Evolutionary conservation across 495 filamentous ascomycete genomes (phyloP), one percentile per base, ranked within the genome.

Genomic region (Trichoderma virens): DNA sequence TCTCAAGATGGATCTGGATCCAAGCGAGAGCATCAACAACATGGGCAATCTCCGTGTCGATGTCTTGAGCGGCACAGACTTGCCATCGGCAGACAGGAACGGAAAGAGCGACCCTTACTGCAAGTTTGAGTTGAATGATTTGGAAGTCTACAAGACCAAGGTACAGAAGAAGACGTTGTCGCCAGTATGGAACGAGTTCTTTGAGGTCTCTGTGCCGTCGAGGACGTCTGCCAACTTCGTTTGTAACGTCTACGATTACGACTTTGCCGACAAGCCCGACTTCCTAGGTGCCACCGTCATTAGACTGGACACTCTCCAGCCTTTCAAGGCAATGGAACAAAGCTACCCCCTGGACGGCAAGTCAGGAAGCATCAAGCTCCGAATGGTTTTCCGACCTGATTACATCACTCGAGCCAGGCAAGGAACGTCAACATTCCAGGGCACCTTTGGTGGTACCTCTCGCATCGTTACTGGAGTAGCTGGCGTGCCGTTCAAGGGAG

Each of bases 11-110:
- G 82, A 83, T 63, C 89, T 99, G 62, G 92, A 98, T 70, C 91
- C 93, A 2, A 89, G 83, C 68, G 94, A 99, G 76, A 95, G 90
- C 73, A 96, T 98, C 80, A 98, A 96, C 83, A 99, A 99, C 76
- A 93, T 94, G 87, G 94, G 94, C 63, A 90, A 84, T 61, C 85
- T 99, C 34, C 88, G 91, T 11, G 89, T 98, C 59, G 91, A 97
- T 66, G 80, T 98, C n/a, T 76, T 97, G 60, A 91, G 96, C 71
- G 94, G 89, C 25, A 81, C 86, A 30, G 87, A 97, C 66, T 85
- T 99, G 25, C 94, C 94, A 9, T 83, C 93, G 13, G 92, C 91
- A 59, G 94, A 99, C 71, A 88, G 93, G 32, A 99, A 98, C 72
- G 94, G 94, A 45, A 96, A 87, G 81, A 96, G 91, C 70, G 94